Evolutionary conservation across 495 filamentous ascomycete genomes (phyloP).

Genomic region (Trichoderma erinaceum): DNA sequence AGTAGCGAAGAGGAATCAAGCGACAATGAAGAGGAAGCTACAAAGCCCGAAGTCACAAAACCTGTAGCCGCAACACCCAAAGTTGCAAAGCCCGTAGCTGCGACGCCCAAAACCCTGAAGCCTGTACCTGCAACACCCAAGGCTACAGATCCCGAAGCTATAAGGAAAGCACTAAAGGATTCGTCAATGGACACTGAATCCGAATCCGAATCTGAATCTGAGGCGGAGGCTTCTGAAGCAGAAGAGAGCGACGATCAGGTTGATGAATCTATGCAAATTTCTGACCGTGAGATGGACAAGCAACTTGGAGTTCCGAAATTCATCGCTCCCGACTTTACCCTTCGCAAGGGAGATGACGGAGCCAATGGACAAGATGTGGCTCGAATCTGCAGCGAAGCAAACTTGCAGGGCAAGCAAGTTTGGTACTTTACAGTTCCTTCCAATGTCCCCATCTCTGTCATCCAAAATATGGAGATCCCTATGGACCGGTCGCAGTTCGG

Average conservation of each 20-base stretch:
- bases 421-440: conserved; percentile 48
- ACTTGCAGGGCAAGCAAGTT: conserved; percentile 42
- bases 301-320: conserved; percentile 17
- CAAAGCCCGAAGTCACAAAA: conserved; percentile 19
- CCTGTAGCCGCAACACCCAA: not conserved
- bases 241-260: not conserved
- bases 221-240: not conserved
- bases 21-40: not conserved
- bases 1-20: conserved; percentile 7
- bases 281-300: conserved; percentile 21
- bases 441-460: conserved; percentile 41
- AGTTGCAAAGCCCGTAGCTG: conserved; percentile 17
- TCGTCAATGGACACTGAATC: not conserved
- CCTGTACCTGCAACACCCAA: not conserved
- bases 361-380: conserved; percentile 32
- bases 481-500: conserved; percentile 32
- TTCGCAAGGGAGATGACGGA: conserved; percentile 27
- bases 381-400: conserved; percentile 36
- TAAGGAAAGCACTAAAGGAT: too few species aligned
- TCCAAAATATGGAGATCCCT: conserved; percentile 41
- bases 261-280: conserved; percentile 13
- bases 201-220: conserved; percentile 23
- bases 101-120: conserved; percentile 5
- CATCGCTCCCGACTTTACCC: conserved; percentile 26
- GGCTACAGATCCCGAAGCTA: not conserved